These are phyloP conservation scores for Penicillium turbatum DNA, from an alignment of 495 filamentous ascomycete genomes.

Conservation along the genomic window DNA sequence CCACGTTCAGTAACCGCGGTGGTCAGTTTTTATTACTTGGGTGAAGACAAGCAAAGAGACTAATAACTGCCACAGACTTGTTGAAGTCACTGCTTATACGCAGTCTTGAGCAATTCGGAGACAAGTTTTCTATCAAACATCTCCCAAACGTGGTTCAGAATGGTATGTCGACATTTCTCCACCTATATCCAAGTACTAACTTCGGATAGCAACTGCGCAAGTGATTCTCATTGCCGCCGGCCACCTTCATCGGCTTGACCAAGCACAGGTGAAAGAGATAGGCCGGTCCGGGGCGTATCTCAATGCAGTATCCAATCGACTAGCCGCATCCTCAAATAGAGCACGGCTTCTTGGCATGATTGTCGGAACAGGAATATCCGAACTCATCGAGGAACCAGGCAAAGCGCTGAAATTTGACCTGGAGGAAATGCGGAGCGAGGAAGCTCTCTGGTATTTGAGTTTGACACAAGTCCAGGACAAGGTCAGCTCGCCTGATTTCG, in stretches of 20 bases:
- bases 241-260: conserved; percentile 60
- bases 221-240: conserved; percentile 73
- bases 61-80: conserved; percentile 36
- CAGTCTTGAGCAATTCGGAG: conserved; percentile 68
- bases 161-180: conserved; percentile 46
- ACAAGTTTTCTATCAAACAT: conserved; percentile 82
- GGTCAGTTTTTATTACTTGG: conserved; percentile 30
- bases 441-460: conserved; percentile 72
- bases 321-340: conserved; percentile 68
- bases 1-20: conserved; percentile 51
- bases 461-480: conserved; percentile 61
- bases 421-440: conserved; percentile 67
- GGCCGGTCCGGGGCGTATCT: conserved; percentile 69
- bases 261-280: conserved; percentile 56
- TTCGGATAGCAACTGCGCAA: conserved; percentile 65
- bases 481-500: conserved; percentile 53
- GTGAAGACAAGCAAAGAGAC: conserved; percentile 1
- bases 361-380: conserved; percentile 75
- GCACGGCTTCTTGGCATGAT: conserved; percentile 87
- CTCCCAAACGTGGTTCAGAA: conserved; percentile 80
- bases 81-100: conserved; percentile 60
- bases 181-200: background rate
- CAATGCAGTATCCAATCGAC: conserved; percentile 76
- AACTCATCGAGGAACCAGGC: conserved; percentile 69
- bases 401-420: conserved; percentile 78